Conservation (phyloP, 805 yeast genomes). For the Zygotorulaspora florentina region DNA sequence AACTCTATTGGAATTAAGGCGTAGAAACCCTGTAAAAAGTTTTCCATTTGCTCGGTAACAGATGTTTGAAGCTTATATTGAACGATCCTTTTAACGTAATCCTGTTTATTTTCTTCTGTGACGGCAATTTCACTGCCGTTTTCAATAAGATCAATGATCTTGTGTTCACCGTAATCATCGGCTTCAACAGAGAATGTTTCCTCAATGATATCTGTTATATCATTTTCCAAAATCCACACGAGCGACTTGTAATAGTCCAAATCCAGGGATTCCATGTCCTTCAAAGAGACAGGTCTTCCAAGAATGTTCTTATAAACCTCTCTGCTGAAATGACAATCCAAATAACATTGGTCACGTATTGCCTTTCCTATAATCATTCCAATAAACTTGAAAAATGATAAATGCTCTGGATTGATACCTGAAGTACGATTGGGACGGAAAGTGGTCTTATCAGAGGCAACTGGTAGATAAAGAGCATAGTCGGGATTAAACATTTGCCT, state of each 20-base stretch:
- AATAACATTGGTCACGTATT: constrained; percentile 73
- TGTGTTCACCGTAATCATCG: constrained; percentile 89
- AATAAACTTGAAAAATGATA: constrained; percentile 88
- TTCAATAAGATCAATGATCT: constrained; percentile 74
- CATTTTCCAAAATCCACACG: constrained; percentile 95
- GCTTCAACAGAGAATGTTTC: constrained; percentile 93
- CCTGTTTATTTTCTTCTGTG: constrained; percentile 85
- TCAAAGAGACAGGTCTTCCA: constrained; percentile 73
- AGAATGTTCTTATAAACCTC: constrained; percentile 88
- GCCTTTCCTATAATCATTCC: constrained; percentile 96
- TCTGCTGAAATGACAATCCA: constrained; percentile 92
- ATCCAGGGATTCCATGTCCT: constrained; percentile 93
- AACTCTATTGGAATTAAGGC: constrained; percentile 82
- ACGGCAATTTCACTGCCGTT: constrained; percentile 81
- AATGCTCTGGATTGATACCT: constrained; percentile 87
- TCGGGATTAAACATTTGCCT: constrained; percentile 96
- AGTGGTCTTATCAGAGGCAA: constrained; percentile 85
- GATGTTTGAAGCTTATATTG: constrained; percentile 81
- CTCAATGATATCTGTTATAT: constrained; percentile 89
- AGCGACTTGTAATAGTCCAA: constrained; percentile 87
- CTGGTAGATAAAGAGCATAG: constrained; percentile 87
- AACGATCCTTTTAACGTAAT: constrained; percentile 80
- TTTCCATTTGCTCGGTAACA: constrained; percentile 81
- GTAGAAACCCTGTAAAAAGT: constrained; percentile 81
- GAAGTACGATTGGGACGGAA: constrained; percentile 94